Base-by-base conservation (phyloP, 495 filamentous ascomycete genomes). In the Cercophora samala region DNA sequence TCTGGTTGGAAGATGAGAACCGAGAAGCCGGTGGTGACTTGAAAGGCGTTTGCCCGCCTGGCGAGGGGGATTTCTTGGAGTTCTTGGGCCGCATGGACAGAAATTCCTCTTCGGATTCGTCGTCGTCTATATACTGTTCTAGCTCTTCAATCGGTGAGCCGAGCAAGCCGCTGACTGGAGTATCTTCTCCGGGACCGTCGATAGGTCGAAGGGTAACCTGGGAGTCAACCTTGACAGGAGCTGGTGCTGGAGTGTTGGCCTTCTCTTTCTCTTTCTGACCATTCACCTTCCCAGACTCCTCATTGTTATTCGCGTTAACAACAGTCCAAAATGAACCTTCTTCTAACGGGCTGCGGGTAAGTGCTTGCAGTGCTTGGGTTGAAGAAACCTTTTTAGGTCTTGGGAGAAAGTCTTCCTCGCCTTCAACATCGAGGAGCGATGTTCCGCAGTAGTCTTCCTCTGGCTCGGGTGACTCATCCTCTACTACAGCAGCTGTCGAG, bases 321-420 rank as follows among this genome's bases (percentile, higher is more conserved):
- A 76, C 74, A 53, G 77, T 80, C 80, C 80, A 83, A 22, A 73
- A 73, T 1, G 76, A 77, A 22, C 77, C 77, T 29, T 76, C 78
- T 62, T 82, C 81, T 9, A 78, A 72, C n/a, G 81, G 80, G 25
- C 64, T 79, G 42, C 77, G 76, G 24, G 79, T 74, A 51, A 83
- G 74, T 17, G 77, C 80, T 51, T 76, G 81, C 24, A 83, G 64
- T 4, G 76, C 75, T 63, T 83, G 80, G 62, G 81, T 82, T 2
- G 81, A 81, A 8, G 80, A 80, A 26, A 82, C 75, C 67, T 82
- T 83, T 65, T 76, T 81, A 0, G 79, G 78, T 63, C 70, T 69
- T 11, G 80, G 80, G 22, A 78, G 72, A 51, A 66, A 75, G 60
- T 79, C 78, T 62, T 79, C 79, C 61, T 82, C 69, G 54, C 79